phyloP scores from a whole-genome alignment of 1,284 basidiomycete genomes.

The Puccinia horiana region DNA sequence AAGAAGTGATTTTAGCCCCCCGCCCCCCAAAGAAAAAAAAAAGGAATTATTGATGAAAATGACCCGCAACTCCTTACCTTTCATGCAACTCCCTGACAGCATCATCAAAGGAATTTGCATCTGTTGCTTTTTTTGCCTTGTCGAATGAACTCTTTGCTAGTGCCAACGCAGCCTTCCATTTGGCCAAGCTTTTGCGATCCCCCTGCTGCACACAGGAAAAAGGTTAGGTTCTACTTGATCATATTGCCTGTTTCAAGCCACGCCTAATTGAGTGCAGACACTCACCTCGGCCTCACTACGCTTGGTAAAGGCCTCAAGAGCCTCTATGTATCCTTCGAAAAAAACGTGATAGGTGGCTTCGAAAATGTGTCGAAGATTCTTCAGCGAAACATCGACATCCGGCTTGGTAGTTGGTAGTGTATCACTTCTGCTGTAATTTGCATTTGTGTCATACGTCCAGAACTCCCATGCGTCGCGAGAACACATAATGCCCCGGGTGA shows the following conservation, averaged over 20 bases:
- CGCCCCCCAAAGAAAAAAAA: not conserved
- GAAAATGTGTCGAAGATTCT: constrained; percentile 7
- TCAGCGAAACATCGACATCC: not conserved
- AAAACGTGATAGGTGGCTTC: constrained; percentile 11
- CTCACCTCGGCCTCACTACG: not conserved
- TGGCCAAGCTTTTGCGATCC: not conserved
- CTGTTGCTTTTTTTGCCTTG: not conserved
- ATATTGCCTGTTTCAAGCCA: not conserved
- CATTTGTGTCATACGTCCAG: not conserved
- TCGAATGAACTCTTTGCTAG: not conserved
- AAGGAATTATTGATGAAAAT: not conserved
- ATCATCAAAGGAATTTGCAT: not conserved
- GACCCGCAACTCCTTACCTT: not conserved
- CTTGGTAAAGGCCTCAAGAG: not conserved
- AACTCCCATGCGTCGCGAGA: not conserved
- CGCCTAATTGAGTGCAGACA: not conserved
- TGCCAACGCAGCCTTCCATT: not conserved
- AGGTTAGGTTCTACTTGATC: not conserved
- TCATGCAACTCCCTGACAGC: not conserved
- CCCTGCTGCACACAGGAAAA: too few relatives aligned
- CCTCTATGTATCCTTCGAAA: not conserved
- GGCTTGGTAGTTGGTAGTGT: constrained; percentile 5
- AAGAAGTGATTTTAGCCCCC: not conserved
- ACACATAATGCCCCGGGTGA: not conserved
- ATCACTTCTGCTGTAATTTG: not conserved